These are phyloP conservation scores for Plasmodiophora brassicae DNA, from an alignment of 208 protist species.

Conservation along the genomic window DNA sequence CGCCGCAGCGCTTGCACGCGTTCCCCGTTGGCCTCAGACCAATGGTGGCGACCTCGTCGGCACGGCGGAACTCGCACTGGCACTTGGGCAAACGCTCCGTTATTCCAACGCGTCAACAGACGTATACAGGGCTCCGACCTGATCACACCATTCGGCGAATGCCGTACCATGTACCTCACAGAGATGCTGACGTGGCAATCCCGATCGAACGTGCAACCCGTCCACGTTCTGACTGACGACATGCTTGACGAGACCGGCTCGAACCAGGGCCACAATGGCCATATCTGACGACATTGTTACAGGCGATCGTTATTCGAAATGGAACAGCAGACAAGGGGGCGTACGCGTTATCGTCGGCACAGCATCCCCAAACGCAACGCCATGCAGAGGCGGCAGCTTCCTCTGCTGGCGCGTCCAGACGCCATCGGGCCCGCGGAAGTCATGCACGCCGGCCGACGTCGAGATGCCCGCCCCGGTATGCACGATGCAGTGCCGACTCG, in stretches of 20 bases:
- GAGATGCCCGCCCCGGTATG: conserved; percentile 66
- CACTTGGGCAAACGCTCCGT: neutral
- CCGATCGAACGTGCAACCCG: conserved; percentile 56
- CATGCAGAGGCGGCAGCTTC: neutral
- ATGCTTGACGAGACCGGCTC: conserved; percentile 34
- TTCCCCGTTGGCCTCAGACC: conserved; percentile 8
- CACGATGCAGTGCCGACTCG: conserved; percentile 47
- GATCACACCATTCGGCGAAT: conserved; percentile 38
- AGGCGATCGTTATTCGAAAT: conserved; percentile 32
- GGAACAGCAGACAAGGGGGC: neutral
- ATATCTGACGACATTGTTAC: conserved; percentile 11
- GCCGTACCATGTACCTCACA: conserved; percentile 54
- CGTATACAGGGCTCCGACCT: neutral
- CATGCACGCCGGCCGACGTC: conserved; percentile 58
- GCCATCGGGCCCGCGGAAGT: conserved; percentile 60
- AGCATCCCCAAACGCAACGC: conserved; percentile 41
- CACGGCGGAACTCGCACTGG: neutral
- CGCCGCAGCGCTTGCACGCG: neutral
- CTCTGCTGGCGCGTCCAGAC: conserved; percentile 46
- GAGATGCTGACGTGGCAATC: conserved; percentile 42
- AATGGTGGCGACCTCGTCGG: neutral
- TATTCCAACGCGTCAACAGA: neutral
- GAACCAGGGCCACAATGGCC: conserved; percentile 2
- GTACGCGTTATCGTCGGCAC: conserved; percentile 55
- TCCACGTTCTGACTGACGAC: conserved; percentile 58